A percentile compares a stretch with the other conserved stretches of the same genome.
Conservation (phyloP, 306 rosid genomes). For the Casuarina cunninghamiana region DNA sequence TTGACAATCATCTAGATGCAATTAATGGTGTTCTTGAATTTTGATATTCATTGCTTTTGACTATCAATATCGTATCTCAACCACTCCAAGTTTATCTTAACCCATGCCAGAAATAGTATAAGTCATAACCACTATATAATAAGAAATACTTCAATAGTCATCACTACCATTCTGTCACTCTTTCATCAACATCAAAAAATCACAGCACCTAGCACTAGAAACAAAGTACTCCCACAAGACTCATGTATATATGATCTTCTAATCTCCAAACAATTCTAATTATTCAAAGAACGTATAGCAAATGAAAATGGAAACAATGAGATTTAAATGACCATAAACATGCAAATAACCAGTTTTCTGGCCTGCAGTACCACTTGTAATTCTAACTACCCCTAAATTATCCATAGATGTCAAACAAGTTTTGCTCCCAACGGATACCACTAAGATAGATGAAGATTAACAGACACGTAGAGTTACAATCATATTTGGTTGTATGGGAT, state of each 20-base stretch:
- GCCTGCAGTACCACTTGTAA: not conserved
- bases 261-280: not conserved
- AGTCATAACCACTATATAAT: not conserved
- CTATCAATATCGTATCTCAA: not conserved
- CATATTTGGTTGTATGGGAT: not conserved
- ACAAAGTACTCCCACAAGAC: not conserved
- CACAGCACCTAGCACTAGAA: not conserved
- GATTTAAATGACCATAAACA: not conserved
- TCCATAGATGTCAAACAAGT: not conserved
- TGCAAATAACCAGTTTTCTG: not conserved
- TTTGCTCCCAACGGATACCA: not conserved
- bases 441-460: not conserved
- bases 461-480: not conserved
- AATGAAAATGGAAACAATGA: not conserved
- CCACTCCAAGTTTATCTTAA: not conserved
- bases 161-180: not conserved
- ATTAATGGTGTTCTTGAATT: too few relatives aligned
- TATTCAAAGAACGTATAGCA: not conserved
- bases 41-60: not conserved
- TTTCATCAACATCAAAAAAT: not conserved
- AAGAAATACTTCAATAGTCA: not conserved
- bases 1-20: too few relatives aligned
- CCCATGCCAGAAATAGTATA: not conserved
- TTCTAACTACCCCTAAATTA: not conserved
- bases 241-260: not conserved